phyloP scores from a whole-genome alignment of 2,329 filamentous ascomycete species.

The Talaromyces sp. region DNA sequence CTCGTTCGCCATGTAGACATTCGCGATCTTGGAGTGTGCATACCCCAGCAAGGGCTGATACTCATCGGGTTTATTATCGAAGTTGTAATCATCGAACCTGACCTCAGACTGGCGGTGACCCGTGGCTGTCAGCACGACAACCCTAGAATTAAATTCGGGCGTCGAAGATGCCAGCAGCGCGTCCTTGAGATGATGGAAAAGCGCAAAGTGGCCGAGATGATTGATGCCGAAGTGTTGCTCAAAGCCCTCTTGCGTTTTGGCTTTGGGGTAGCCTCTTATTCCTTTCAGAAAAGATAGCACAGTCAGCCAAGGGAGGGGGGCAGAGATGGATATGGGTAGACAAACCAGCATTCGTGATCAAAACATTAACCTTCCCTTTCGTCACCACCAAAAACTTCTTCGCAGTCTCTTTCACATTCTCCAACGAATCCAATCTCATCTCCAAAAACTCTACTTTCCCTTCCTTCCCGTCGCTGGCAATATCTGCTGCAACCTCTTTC shows the following conservation, averaged over 20 bases:
- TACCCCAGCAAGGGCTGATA: conserved; percentile 13
- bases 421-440: conserved; percentile 13
- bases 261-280: conserved; percentile 18
- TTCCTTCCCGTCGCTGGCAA: conserved; percentile 14
- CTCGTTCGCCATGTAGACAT: conserved; percentile 3
- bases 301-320: neutral
- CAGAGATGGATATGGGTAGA: neutral
- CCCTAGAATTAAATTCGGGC: conserved; percentile 11
- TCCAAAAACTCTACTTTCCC: conserved; percentile 17
- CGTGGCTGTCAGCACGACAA: conserved; percentile 10
- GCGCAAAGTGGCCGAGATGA: conserved; percentile 19
- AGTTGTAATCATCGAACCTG: conserved; percentile 18
- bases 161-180: conserved; percentile 15
- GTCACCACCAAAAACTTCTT: conserved; percentile 10
- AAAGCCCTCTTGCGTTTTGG: conserved; percentile 16
- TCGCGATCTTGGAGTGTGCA: conserved; percentile 10
- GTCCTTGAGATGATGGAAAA: conserved; percentile 19
- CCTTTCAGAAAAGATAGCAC: conserved; percentile 1
- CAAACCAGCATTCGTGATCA: conserved; percentile 19
- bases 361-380: conserved; percentile 17
- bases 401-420: conserved; percentile 6
- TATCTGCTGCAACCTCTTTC: neutral
- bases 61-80: conserved; percentile 14
- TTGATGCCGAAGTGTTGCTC: conserved; percentile 21
- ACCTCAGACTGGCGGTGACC: conserved; percentile 17